Evolutionary conservation across 768 basidiomycete genomes (phyloP), one percentile per base, ranked within the genome.

Genomic region (Pisolithus marmoratus): DNA sequence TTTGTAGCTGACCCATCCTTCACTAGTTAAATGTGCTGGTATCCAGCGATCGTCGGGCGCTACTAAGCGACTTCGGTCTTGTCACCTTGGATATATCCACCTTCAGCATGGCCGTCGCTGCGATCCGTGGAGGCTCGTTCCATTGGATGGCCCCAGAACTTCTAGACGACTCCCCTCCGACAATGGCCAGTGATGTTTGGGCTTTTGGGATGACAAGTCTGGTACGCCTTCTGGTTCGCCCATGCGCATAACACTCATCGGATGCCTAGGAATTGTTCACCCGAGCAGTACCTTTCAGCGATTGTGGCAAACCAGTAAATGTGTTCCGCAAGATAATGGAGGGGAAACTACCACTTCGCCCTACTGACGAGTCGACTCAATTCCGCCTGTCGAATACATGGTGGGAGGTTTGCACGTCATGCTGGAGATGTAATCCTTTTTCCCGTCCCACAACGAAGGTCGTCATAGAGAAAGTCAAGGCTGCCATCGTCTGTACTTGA

Each of bases 401-500:
- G 42, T 26, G 42, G 42, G 15, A 24, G 2, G 15, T 43, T 7
- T 43, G 42, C 15, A 22, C 23, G 15, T 43, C 42, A 23, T 43
- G 42, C 14, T 43, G 42, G 42, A 7, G 23, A 17, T 1, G 14
- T 15, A 23, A 43, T 15, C 42, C 42, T 15, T 24, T 14, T 15
- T 43, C 42, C 12, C 42, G 42, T 7, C 42, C 42, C 14, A 26
- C 9, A 14, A 24, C 26, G 23, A 8, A 8, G 23, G 42, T 26
- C 17, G 71, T 50, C 20, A n/a, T 43, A 20, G 20, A 45, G 20
- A 43, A 17, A 15, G 15, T 43, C 2, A 24, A 11, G 19, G 23
- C 11, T 7, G 23, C 15, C 11, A 5, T 43, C 5, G 42, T 22
- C 23, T 24, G 23, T 24, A 24, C 12, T 26, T 15, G 2, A 34